phyloP scores from a whole-genome alignment of 805 yeast genomes.

The Blastobotrys terrestris region DNA sequence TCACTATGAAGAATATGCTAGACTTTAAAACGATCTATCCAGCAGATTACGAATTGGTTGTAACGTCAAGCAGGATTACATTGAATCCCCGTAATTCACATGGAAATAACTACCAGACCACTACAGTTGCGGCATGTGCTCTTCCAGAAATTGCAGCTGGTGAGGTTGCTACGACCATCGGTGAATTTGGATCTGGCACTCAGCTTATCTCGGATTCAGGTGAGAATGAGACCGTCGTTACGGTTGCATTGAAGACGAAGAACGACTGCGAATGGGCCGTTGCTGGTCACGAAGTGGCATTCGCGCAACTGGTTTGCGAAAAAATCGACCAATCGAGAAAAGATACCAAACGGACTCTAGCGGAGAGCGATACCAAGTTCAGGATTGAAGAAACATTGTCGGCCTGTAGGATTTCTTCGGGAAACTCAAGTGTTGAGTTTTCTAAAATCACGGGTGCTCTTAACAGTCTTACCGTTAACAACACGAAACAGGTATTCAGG shows the following conservation, averaged over 20 bases:
- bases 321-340: neutral
- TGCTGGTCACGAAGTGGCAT: slow-evolving; percentile 25
- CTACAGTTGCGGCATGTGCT: neutral
- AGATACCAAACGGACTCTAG: neutral
- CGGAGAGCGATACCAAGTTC: neutral
- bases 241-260: slow-evolving; percentile 7
- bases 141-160: neutral
- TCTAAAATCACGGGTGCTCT: neutral
- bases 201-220: neutral
- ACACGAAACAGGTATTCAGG: neutral
- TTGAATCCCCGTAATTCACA: neutral
- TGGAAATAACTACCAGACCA: neutral
- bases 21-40: neutral
- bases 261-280: slow-evolving; percentile 16
- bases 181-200: neutral
- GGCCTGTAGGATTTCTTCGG: neutral
- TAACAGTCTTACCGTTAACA: neutral
- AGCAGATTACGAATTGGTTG: neutral
- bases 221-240: slow-evolving; percentile 6
- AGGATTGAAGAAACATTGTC: neutral
- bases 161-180: neutral
- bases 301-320: slow-evolving; percentile 20
- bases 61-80: neutral
- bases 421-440: neutral
- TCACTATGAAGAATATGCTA: neutral